Conservation (phyloP, 2,329 filamentous ascomycete species). For the Fusarium graminum region DNA sequence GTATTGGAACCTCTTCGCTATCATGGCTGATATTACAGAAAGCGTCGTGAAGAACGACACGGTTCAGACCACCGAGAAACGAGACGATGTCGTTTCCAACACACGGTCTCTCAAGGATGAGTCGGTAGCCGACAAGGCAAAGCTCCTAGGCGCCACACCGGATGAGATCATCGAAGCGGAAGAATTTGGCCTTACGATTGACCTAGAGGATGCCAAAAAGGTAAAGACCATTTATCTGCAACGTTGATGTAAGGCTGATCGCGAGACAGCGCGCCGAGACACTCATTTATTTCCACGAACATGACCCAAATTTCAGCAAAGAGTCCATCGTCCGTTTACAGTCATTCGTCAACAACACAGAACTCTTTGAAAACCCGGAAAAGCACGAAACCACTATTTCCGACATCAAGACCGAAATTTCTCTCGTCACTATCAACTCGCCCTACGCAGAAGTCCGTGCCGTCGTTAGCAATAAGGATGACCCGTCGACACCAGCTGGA, state of each 20-base stretch:
- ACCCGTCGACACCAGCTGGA: constrained; percentile 62
- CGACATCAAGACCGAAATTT: constrained; percentile 67
- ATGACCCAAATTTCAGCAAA: constrained; percentile 43
- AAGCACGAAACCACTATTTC: constrained; percentile 58
- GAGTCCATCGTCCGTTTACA: constrained; percentile 34
- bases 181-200: constrained; percentile 24
- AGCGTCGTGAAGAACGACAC: constrained; percentile 1
- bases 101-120: constrained; percentile 16
- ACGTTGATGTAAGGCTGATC: neutral
- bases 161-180: constrained; percentile 39
- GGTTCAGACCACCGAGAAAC: neutral
- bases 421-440: constrained; percentile 65
- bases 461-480: constrained; percentile 67
- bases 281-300: constrained; percentile 36
- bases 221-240: neutral
- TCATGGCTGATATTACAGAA: constrained; percentile 17
- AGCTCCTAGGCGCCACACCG: constrained; percentile 21
- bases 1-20: neutral
- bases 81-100: constrained; percentile 1
- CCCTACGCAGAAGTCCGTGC: constrained; percentile 69
- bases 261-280: constrained; percentile 24
- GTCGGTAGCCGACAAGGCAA: constrained; percentile 9
- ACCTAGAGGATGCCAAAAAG: constrained; percentile 22
- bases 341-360: constrained; percentile 39
- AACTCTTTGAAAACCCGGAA: constrained; percentile 53